Evolutionary conservation across 2,329 filamentous ascomycete species (phyloP), one percentile per base, ranked within the genome.

Genomic region (Geosmithia flava): DNA sequence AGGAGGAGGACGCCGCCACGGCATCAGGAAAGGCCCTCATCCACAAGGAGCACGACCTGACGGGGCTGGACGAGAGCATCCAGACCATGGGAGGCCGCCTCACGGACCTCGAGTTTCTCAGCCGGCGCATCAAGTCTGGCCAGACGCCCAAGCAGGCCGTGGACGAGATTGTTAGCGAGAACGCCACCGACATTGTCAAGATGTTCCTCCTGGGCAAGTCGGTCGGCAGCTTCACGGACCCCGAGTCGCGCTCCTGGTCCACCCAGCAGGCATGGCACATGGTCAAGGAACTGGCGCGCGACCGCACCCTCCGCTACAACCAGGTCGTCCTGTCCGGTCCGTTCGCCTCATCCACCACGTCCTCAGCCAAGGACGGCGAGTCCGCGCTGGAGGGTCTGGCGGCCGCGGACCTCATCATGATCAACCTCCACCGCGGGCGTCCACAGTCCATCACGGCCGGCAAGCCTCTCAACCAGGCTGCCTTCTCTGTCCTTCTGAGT

Each of bases 101-200:
- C n/a, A 95, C 89, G 0, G 93, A 98, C 59, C 81, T 98, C 19
- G 91, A 97, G 60, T 94, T 93, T 59, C 79, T 98, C 42, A 85
- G 90, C n/a, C 81, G 91, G 37, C 78, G 93, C 17, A 85, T 98
- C 56, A 87, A 88, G 65, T 81, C 85, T 1, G 91, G 93, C 16
- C 89, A 96, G 62, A 84, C 76, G 2, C 93, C 93, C 1, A 76
- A 75, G 53, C 75, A 84, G 55, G 93, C 93, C 2, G 83, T 96
- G 2, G 72, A 81, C 20, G 89, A 95, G 53, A 97, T 98, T 52
- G 85, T 95, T 48, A 82, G 87, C 48, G 88, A 95, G 59, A 85
- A 85, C 17, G 86, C 89, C 1, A 87, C 86, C 0, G 93, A 97
- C 59, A 90, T 97, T 45, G 69, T 95, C 52, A 95, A 95, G 59